Evolutionary conservation across 106 monocot species (phyloP).

Genomic region (Narthecium ossifragum): DNA sequence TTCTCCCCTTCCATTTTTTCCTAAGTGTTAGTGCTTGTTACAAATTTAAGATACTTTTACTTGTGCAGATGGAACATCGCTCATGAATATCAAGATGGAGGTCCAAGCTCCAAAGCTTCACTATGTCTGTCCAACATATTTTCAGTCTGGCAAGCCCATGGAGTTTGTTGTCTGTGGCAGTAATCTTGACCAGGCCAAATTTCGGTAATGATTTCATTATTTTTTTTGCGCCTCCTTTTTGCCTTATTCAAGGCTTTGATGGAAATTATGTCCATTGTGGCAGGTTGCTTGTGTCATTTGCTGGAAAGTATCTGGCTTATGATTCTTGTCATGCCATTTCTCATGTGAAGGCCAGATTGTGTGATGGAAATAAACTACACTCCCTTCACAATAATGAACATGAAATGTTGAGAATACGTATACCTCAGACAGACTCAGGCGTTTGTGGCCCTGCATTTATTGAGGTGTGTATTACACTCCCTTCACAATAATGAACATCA

Average conservation of each 20-base stretch:
- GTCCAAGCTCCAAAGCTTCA: conserved; percentile 80
- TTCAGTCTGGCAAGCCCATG: conserved; percentile 84
- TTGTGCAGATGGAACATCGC: conserved; percentile 71
- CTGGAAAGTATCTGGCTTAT: conserved; percentile 65
- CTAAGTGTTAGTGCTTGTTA: no score
- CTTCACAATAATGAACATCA: neutral
- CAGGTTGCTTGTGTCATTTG: conserved; percentile 90
- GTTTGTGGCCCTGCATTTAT: conserved; percentile 81
- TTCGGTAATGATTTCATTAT: conserved; percentile 40
- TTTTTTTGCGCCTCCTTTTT: neutral
- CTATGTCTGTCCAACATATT: conserved; percentile 72
- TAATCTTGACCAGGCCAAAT: conserved; percentile 71
- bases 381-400: conserved; percentile 28
- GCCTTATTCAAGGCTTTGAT: neutral
- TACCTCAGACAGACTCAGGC: conserved; percentile 33
- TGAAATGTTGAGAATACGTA: conserved; percentile 59
- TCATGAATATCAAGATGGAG: conserved; percentile 64
- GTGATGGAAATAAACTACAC: conserved; percentile 11
- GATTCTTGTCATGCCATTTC: conserved; percentile 21
- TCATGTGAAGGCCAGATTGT: conserved; percentile 16
- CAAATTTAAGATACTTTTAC: conserved; percentile 2
- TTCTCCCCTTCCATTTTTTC: no score
- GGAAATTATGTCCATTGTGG: conserved; percentile 5
- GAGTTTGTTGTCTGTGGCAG: conserved; percentile 86
- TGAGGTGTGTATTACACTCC: conserved; percentile 40